These are phyloP conservation scores for Lipomyces lipofer DNA, from an alignment of 805 yeast genomes.

Conservation along the genomic window DNA sequence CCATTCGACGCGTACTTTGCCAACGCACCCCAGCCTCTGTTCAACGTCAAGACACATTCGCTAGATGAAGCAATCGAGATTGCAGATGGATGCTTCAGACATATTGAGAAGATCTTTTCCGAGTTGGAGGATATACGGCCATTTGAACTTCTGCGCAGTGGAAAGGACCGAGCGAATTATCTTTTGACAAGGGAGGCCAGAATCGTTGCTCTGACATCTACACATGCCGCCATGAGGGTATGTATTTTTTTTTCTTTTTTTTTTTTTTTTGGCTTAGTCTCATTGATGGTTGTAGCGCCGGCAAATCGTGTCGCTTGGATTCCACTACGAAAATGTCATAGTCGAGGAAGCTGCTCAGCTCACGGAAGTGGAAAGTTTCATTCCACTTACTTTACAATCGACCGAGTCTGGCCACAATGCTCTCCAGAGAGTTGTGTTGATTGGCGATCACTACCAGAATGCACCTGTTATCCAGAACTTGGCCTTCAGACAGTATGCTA, in stretches of 20 bases:
- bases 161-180: slow-evolving; percentile 32
- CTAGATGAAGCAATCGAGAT: slow-evolving; percentile 22
- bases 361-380: slow-evolving; percentile 40
- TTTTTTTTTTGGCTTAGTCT: background rate
- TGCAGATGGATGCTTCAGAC: slow-evolving; percentile 29
- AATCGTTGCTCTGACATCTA: slow-evolving; percentile 39
- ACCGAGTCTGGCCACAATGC: background rate
- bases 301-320: slow-evolving; percentile 26
- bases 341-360: slow-evolving; percentile 42
- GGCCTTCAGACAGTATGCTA: slow-evolving; percentile 20
- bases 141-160: slow-evolving; percentile 32
- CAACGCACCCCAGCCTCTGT: slow-evolving; percentile 29
- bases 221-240: slow-evolving; percentile 30
- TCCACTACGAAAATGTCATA: slow-evolving; percentile 39
- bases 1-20: slow-evolving; percentile 30
- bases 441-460: slow-evolving; percentile 42
- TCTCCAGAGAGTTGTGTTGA: slow-evolving; percentile 38
- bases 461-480: slow-evolving; percentile 34
- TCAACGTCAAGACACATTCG: slow-evolving; percentile 17
- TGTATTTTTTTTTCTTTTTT: background rate
- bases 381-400: slow-evolving; percentile 34
- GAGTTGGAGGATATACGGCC: slow-evolving; percentile 37
- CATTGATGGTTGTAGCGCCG: slow-evolving; percentile 4
- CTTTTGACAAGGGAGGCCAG: slow-evolving; percentile 36
- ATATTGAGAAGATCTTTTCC: slow-evolving; percentile 34